Conservation (phyloP, 2,329 filamentous ascomycete species). For the Claviceps digitariae region DNA sequence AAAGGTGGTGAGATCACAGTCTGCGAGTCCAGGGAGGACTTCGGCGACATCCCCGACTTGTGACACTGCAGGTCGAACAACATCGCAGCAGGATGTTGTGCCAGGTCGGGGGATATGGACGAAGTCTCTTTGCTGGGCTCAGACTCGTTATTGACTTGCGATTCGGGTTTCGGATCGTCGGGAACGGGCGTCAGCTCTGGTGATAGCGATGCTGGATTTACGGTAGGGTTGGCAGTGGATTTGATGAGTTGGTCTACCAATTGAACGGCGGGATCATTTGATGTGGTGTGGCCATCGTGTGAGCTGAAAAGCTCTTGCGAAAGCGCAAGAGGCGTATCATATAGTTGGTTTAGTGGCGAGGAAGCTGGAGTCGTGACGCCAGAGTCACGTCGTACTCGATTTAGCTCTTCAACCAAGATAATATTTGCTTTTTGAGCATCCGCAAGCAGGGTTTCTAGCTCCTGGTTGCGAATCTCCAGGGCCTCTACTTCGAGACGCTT, state of each 20-base stretch:
- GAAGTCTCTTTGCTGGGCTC: conserved; percentile 14
- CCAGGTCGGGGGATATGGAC: conserved; percentile 62
- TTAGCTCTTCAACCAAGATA: conserved; percentile 35
- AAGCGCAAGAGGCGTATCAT: conserved; percentile 38
- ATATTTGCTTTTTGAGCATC: conserved; percentile 43
- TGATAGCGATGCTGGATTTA: conserved; percentile 49
- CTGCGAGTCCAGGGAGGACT: conserved; percentile 30
- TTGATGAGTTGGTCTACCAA: conserved; percentile 31
- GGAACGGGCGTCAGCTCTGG: conserved; percentile 40
- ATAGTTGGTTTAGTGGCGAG: conserved; percentile 28
- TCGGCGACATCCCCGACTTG: conserved; percentile 62
- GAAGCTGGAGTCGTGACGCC: conserved; percentile 27
- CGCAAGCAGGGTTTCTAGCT: conserved; percentile 50
- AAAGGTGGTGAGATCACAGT: conserved; percentile 25
- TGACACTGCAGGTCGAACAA: conserved; percentile 99
- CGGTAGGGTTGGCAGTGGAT: conserved; percentile 30
- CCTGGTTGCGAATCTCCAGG: conserved; percentile 61
- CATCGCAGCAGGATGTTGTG: conserved; percentile 99
- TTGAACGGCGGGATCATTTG: conserved; percentile 16
- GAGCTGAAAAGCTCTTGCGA: conserved; percentile 45
- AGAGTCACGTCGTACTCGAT: conserved; percentile 31
- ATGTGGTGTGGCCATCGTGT: conserved; percentile 23
- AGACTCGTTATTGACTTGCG: conserved; percentile 9
- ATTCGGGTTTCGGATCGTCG: conserved; percentile 19
- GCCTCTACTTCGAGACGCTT: conserved; percentile 82